phyloP scores from a whole-genome alignment of 140 eudicot genomes.

The Oenanthe javanica region DNA sequence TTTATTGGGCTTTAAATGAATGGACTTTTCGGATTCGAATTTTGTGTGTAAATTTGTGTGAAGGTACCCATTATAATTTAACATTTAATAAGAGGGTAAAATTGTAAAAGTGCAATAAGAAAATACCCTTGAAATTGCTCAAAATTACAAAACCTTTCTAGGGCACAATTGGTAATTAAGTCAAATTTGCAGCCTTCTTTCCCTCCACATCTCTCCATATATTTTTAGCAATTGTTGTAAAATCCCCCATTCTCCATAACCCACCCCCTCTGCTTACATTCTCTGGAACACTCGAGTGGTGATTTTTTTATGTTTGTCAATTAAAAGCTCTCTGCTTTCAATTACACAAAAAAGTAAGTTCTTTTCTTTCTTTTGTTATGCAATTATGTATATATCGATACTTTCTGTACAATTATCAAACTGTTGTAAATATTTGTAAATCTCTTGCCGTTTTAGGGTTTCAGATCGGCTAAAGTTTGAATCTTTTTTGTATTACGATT shows the following conservation, averaged over 20 bases:
- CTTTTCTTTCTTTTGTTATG: neutral
- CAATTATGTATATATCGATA: neutral
- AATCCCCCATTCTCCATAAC: neutral
- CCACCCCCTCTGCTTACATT: neutral
- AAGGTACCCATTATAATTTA: neutral
- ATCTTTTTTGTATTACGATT: neutral
- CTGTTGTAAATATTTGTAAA: neutral
- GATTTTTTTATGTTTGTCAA: neutral
- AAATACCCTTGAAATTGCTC: neutral
- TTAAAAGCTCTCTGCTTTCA: neutral
- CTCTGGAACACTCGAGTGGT: constrained; percentile 1
- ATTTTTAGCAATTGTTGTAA: neutral
- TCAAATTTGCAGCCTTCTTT: neutral
- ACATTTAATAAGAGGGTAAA: neutral
- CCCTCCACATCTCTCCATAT: neutral
- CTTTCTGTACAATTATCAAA: neutral
- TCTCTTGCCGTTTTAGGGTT: neutral
- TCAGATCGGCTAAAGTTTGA: constrained; percentile 4
- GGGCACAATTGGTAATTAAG: neutral
- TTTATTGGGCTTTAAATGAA: too few relatives aligned
- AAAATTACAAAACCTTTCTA: neutral
- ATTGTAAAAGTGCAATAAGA: neutral
- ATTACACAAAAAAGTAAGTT: neutral
- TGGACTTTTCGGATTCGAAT: too few relatives aligned
- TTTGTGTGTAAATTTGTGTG: too few relatives aligned